Evolutionary conservation across 371 early-diverging fungal genomes (phyloP).

Genomic region (Apophysomyces sp.): DNA sequence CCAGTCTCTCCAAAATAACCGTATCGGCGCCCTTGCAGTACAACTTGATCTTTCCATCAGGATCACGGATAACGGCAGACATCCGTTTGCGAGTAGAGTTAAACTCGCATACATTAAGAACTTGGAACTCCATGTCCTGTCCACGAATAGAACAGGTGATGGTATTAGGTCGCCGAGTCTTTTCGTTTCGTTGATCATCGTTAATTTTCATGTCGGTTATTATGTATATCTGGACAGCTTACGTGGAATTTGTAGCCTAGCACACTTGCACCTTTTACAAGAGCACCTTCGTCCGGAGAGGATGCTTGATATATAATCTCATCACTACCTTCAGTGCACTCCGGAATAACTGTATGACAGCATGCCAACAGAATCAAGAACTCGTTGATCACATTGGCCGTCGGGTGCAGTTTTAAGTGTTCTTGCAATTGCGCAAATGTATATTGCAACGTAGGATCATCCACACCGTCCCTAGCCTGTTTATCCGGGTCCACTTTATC

Average conservation of each 20-base stretch:
- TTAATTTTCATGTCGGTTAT: too few relatives aligned
- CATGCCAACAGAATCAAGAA: slow-evolving; percentile 84
- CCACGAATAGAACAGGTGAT: slow-evolving; percentile 75
- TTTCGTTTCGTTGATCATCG: slow-evolving; percentile 3
- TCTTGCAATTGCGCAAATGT: slow-evolving; percentile 66
- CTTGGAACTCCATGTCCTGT: slow-evolving; percentile 73
- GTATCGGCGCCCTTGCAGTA: slow-evolving; percentile 99
- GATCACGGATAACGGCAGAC: slow-evolving; percentile 89
- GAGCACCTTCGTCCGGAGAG: slow-evolving; percentile 90
- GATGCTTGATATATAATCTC: slow-evolving; percentile 84
- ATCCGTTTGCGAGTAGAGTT: slow-evolving; percentile 97
- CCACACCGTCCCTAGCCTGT: slow-evolving; percentile 66
- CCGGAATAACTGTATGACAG: slow-evolving; percentile 98
- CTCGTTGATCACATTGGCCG: slow-evolving; percentile 68
- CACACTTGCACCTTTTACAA: slow-evolving; percentile 78
- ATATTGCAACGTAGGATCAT: slow-evolving; percentile 61
- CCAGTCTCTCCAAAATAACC: slow-evolving; percentile 92
- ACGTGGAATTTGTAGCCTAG: slow-evolving; percentile 65
- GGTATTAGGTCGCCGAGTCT: slow-evolving; percentile 87
- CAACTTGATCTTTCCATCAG: slow-evolving; percentile 88
- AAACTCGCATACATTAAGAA: slow-evolving; percentile 95
- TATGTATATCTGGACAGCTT: too few relatives aligned
- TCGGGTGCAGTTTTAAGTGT: slow-evolving; percentile 62
- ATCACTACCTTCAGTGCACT: slow-evolving; percentile 66
- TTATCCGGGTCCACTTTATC: slow-evolving; percentile 76